Percentiles rank a stretch among this genome's conserved stretches.
Evolutionary conservation across 2,329 filamentous ascomycete species (phyloP).

Genomic region (Aaosphaeria pasadenensis): DNA sequence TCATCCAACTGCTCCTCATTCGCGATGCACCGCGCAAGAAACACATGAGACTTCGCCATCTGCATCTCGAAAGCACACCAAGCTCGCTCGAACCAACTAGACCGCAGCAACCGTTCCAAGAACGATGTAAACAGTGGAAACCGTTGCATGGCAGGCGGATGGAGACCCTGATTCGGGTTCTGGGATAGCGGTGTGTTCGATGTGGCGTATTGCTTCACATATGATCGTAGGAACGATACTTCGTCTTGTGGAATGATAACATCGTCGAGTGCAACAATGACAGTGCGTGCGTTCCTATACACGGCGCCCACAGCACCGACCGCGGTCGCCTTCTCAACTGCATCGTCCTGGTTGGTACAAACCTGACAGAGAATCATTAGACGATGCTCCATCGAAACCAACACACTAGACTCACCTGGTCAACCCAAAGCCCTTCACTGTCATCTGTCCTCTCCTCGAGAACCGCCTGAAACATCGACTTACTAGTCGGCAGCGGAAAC

Average conservation of each 20-base stretch:
- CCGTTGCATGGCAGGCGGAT: slow-evolving; percentile 30
- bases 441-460: slow-evolving; percentile 32
- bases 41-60: slow-evolving; percentile 39
- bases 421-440: slow-evolving; percentile 44
- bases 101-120: slow-evolving; percentile 36
- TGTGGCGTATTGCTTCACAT: slow-evolving; percentile 35
- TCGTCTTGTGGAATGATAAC: slow-evolving; percentile 35
- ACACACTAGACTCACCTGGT: slow-evolving; percentile 24
- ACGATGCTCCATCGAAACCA: neutral
- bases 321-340: slow-evolving; percentile 37
- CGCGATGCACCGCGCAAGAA: slow-evolving; percentile 37
- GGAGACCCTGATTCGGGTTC: slow-evolving; percentile 20
- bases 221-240: slow-evolving; percentile 34
- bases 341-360: slow-evolving; percentile 42
- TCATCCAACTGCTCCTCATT: slow-evolving; percentile 13
- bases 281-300: slow-evolving; percentile 40
- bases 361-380: slow-evolving; percentile 14
- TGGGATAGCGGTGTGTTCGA: slow-evolving; percentile 17
- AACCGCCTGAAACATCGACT: slow-evolving; percentile 41
- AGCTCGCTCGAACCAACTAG: slow-evolving; percentile 44
- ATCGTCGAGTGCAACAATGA: slow-evolving; percentile 44
- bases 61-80: slow-evolving; percentile 47
- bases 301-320: slow-evolving; percentile 43
- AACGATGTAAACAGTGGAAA: slow-evolving; percentile 21
- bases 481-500: slow-evolving; percentile 39